Evolutionary conservation across 139 green algal genomes (phyloP).

Genomic region (Asterochloris sp.): DNA sequence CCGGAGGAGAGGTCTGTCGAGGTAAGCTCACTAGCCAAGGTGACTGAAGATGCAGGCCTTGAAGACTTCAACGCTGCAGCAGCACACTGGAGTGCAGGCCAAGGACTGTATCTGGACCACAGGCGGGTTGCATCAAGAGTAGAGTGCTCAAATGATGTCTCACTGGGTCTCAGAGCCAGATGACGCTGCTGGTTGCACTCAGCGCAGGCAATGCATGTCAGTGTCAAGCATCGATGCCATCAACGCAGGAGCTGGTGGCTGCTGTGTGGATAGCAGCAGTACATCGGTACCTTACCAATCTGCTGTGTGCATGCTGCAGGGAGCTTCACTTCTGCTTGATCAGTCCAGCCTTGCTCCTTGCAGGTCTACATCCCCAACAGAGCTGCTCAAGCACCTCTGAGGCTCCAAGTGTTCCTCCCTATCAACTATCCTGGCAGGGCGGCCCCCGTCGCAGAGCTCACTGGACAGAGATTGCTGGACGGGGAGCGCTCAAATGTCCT

Average conservation of each 20-base stretch:
- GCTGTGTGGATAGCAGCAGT: too few species aligned
- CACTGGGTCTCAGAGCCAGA: too few species aligned
- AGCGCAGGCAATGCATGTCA: background rate
- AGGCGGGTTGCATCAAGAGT: too few species aligned
- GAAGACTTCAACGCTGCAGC: background rate
- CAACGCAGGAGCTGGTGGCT: too few species aligned
- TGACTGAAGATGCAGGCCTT: background rate
- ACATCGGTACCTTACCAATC: too few species aligned
- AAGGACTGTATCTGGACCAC: too few species aligned
- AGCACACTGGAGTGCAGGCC: background rate
- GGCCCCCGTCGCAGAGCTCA: slow-evolving; percentile 48
- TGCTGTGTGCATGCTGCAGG: too few species aligned
- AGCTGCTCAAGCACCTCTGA: slow-evolving; percentile 9
- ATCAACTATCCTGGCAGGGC: slow-evolving; percentile 48
- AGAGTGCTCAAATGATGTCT: too few species aligned
- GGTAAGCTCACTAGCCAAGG: background rate
- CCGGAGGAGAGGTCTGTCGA: background rate
- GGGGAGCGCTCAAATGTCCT: slow-evolving; percentile 31
- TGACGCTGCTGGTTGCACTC: background rate
- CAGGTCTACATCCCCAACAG: slow-evolving; percentile 45
- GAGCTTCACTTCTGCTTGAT: too few species aligned
- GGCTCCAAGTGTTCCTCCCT: slow-evolving; percentile 44
- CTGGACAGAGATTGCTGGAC: slow-evolving; percentile 26
- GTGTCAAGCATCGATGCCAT: background rate
- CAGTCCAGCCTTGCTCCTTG: background rate